These are phyloP conservation scores for Rosellinia necatrix DNA, from an alignment of 2,329 filamentous ascomycete genomes.

Conservation along the genomic window DNA sequence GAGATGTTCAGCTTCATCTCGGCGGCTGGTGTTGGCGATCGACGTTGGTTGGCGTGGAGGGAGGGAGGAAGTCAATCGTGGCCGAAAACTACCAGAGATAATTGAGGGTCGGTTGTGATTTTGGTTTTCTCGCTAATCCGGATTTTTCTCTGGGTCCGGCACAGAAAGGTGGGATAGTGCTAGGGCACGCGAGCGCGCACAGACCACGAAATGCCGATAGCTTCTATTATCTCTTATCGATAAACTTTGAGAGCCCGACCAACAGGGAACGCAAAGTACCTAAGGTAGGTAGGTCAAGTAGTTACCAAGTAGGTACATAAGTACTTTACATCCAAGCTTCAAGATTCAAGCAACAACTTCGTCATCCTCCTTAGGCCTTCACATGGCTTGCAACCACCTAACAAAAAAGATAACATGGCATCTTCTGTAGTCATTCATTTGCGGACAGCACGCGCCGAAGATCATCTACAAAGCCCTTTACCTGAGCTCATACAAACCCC, in stretches of 20 bases:
- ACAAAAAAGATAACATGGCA: slow-evolving; percentile 30
- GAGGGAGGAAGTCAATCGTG: slow-evolving; percentile 40
- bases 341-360: not conserved
- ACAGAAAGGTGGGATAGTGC: slow-evolving; percentile 30
- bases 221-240: slow-evolving; percentile 14
- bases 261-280: too few relatives aligned
- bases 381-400: not conserved
- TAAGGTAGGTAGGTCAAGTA: not conserved
- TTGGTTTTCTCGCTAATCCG: slow-evolving; percentile 39
- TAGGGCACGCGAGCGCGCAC: slow-evolving; percentile 36
- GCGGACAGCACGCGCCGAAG: slow-evolving; percentile 31
- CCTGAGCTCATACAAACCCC: slow-evolving; percentile 87
- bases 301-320: not conserved
- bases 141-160: slow-evolving; percentile 35
- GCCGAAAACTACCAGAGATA: slow-evolving; percentile 30
- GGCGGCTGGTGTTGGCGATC: slow-evolving; percentile 47
- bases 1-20: slow-evolving; percentile 77
- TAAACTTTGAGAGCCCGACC: not conserved
- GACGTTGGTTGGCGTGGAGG: slow-evolving; percentile 39
- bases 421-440: slow-evolving; percentile 50
- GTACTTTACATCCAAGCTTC: not conserved
- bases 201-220: slow-evolving; percentile 22
- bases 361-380: not conserved
- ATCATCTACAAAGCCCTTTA: slow-evolving; percentile 58
- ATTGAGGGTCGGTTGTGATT: slow-evolving; percentile 36